Evolutionary conservation across 106 monocot species (phyloP), one percentile per base, ranked within the genome.

Genomic region (Phalaenopsis aphrodite): DNA sequence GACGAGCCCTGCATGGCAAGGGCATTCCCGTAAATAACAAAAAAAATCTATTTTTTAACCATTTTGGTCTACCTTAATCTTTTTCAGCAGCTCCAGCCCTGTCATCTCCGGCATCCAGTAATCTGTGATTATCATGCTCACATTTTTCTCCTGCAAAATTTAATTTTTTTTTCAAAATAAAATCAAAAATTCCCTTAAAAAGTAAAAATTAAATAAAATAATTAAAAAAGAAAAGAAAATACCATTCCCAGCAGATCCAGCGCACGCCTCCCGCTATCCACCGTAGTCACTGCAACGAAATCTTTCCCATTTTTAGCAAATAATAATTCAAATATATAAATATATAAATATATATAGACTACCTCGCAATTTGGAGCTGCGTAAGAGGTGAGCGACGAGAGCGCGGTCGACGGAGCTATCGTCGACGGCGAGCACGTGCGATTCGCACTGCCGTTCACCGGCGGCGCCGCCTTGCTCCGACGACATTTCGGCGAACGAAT

Each of bases 71-170:
- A 91, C 91, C 87, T 91, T 91, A 17, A 91, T 77, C 68, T 75
- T 83, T 68, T 87, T 88, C 37, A 91, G 83, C 46, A 91, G 88
- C 43, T 91, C 91, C 39, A 88, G 90, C 1, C 96, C 96, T 1
- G 93, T 96, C 96, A 96, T 96, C 81, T 88, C 96, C 47, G 96
- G 96, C 96, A 96, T 96, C 90, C 88, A 93, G 78, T 93, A 96
- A 69, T 96, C 95, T 2, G 95, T 96, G 48, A 91, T 84, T 37
- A 91, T 91, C 91, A 91, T 91, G 48, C 85, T 80, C 82, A 91
- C 86, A 49, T 82, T 84, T 1, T 82, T 79, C 8, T 82, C 84
- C 92, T 92, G 76, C 69, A 55, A 12, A 52, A 52, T 52, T 52
- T 11, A 37, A 19, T 30, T 30, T 30, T 30, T 30, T 30, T 30